Conservation (phyloP, 805 yeast species). For the Candida gorgasii region DNA sequence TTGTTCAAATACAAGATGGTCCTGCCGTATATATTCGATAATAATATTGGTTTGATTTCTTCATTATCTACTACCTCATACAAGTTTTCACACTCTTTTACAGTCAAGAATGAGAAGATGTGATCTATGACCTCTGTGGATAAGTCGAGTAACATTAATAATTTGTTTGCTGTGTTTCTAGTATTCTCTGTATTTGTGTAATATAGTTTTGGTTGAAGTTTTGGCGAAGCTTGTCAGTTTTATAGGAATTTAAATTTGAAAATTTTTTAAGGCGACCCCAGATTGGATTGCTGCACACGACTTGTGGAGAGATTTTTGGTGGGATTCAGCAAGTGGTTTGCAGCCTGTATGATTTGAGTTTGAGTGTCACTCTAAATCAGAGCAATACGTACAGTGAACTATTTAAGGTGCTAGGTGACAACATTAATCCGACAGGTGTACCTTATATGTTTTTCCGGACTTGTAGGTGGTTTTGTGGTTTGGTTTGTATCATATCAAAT, state of each 20-base stretch:
- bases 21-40: conserved; percentile 15
- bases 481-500: too few relatives aligned
- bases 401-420: too few relatives aligned
- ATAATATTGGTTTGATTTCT: conserved; percentile 7
- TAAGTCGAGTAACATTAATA: conserved; percentile 7
- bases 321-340: conserved; percentile 2
- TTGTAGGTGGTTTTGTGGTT: too few relatives aligned
- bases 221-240: background rate
- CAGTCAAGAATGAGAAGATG: conserved; percentile 14
- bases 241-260: conserved; percentile 3
- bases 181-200: too few relatives aligned
- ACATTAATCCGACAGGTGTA: too few relatives aligned
- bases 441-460: too few relatives aligned
- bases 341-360: background rate
- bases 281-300: conserved; percentile 7
- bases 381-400: too few relatives aligned
- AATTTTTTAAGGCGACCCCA: conserved; percentile 7
- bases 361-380: background rate
- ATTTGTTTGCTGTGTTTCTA: too few relatives aligned
- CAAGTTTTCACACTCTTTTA: conserved; percentile 13
- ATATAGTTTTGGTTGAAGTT: too few relatives aligned
- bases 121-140: conserved; percentile 15
- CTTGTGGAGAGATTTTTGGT: conserved; percentile 7
- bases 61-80: background rate
- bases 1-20: conserved; percentile 13